phyloP scores from a whole-genome alignment of 768 basidiomycete species.

The Pisolithus albus region DNA sequence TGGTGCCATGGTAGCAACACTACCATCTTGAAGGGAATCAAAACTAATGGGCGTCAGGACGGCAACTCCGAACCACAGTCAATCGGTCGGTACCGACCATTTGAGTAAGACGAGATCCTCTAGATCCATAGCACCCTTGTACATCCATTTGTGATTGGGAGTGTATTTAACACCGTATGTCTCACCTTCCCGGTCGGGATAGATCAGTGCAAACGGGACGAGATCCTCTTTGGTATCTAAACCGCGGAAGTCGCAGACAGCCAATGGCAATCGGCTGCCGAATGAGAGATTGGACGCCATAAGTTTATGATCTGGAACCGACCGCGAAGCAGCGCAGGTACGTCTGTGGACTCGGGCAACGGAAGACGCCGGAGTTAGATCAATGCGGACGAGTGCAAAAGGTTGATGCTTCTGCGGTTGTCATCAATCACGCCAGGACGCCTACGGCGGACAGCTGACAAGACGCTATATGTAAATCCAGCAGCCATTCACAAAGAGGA shows the following conservation, averaged over 20 bases:
- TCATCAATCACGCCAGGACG: slow-evolving; percentile 35
- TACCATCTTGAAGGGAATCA: slow-evolving; percentile 38
- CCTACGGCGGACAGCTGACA: slow-evolving; percentile 41
- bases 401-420: slow-evolving; percentile 15
- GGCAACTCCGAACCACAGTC: neutral
- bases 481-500: neutral
- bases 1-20: slow-evolving; percentile 50
- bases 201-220: slow-evolving; percentile 39
- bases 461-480: neutral
- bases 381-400: slow-evolving; percentile 37
- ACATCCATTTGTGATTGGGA: slow-evolving; percentile 42
- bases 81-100: slow-evolving; percentile 28
- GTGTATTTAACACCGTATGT: slow-evolving; percentile 39
- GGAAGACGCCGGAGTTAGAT: slow-evolving; percentile 35
- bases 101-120: slow-evolving; percentile 48
- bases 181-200: slow-evolving; percentile 47
- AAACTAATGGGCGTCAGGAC: slow-evolving; percentile 20
- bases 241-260: slow-evolving; percentile 44
- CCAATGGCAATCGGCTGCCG: slow-evolving; percentile 46
- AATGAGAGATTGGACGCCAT: slow-evolving; percentile 48
- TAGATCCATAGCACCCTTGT: slow-evolving; percentile 38
- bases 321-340: slow-evolving; percentile 34
- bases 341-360: slow-evolving; percentile 41
- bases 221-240: slow-evolving; percentile 38
- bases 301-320: slow-evolving; percentile 56